A percentile compares a stretch with the other conserved stretches of the same genome.
These are phyloP conservation scores for Rutstroemia sp. DNA, from an alignment of 2,329 filamentous ascomycete genomes.

Conservation along the genomic window DNA sequence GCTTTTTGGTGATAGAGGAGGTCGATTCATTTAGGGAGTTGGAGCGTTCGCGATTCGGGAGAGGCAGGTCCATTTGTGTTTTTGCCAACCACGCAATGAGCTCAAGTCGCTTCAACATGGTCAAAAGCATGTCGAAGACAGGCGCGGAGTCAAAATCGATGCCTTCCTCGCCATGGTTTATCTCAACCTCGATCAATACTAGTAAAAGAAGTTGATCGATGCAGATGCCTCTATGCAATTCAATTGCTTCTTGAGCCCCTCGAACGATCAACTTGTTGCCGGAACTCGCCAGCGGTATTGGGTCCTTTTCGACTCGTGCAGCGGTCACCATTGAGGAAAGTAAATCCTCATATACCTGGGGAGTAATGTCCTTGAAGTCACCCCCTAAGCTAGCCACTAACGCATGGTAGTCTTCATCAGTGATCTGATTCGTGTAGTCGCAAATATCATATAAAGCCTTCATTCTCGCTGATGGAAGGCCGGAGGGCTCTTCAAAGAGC, in stretches of 20 bases:
- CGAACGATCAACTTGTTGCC: slow-evolving; percentile 69
- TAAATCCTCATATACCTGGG: slow-evolving; percentile 47
- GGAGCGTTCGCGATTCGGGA: slow-evolving; percentile 35
- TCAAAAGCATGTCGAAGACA: slow-evolving; percentile 63
- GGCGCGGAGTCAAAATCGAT: slow-evolving; percentile 61
- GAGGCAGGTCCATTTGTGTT: slow-evolving; percentile 47
- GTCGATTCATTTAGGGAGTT: slow-evolving; percentile 24
- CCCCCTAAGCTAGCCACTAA: slow-evolving; percentile 64
- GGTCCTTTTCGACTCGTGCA: slow-evolving; percentile 26
- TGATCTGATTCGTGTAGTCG: slow-evolving; percentile 70
- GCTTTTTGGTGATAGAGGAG: slow-evolving; percentile 33
- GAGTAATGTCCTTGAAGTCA: slow-evolving; percentile 51
- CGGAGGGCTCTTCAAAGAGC: slow-evolving; percentile 64
- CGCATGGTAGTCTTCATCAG: slow-evolving; percentile 70
- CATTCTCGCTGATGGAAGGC: slow-evolving; percentile 66
- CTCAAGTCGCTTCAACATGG: slow-evolving; percentile 65
- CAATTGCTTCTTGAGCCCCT: slow-evolving; percentile 71
- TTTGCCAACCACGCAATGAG: slow-evolving; percentile 63
- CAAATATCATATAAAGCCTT: slow-evolving; percentile 71
- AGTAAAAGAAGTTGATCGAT: slow-evolving; percentile 78
- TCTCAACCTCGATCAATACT: slow-evolving; percentile 78
- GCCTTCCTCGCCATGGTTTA: slow-evolving; percentile 64
- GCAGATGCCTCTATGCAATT: slow-evolving; percentile 64
- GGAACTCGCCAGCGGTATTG: slow-evolving; percentile 59
- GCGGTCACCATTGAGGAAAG: slow-evolving; percentile 39